These are phyloP conservation scores for Debaryomyces castellii DNA, from an alignment of 805 yeast species.

Conservation along the genomic window DNA sequence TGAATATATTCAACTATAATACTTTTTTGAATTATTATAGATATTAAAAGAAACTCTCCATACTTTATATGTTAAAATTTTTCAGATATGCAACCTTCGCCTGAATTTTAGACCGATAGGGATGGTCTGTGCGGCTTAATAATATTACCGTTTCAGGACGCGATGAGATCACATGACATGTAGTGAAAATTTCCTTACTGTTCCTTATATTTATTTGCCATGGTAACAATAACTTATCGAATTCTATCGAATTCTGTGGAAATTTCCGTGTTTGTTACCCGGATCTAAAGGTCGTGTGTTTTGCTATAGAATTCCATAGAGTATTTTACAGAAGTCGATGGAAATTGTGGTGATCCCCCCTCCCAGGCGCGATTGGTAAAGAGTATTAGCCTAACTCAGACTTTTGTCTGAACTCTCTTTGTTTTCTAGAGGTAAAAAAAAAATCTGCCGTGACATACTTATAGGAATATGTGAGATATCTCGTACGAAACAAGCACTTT, in stretches of 20 bases:
- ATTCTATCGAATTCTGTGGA: slow-evolving; percentile 6
- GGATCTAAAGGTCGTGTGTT: neutral
- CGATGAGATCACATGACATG: neutral
- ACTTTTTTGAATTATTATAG: neutral
- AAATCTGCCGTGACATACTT: no score
- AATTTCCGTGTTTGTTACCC: slow-evolving; percentile 2
- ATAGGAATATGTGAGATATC: no score
- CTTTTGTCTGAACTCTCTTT: no score
- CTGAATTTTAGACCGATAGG: neutral
- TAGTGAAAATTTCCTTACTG: neutral
- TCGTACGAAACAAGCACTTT: no score
- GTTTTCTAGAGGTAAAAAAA: no score
- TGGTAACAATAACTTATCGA: neutral
- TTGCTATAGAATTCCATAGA: neutral
- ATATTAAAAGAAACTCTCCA: neutral
- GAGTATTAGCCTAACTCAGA: no score
- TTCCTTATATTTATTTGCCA: neutral
- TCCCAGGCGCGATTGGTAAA: no score
- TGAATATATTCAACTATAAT: neutral
- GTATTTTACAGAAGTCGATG: neutral
- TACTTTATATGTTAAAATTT: slow-evolving; percentile 4
- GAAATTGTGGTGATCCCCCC: no score
- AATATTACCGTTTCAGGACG: slow-evolving; percentile 5
- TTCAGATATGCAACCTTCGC: slow-evolving; percentile 5
- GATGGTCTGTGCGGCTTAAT: slow-evolving; percentile 9